Percentiles rank a stretch among this genome's conserved stretches.
phyloP scores from a whole-genome alignment of 305 asterid species.

The Salvia sclarea region DNA sequence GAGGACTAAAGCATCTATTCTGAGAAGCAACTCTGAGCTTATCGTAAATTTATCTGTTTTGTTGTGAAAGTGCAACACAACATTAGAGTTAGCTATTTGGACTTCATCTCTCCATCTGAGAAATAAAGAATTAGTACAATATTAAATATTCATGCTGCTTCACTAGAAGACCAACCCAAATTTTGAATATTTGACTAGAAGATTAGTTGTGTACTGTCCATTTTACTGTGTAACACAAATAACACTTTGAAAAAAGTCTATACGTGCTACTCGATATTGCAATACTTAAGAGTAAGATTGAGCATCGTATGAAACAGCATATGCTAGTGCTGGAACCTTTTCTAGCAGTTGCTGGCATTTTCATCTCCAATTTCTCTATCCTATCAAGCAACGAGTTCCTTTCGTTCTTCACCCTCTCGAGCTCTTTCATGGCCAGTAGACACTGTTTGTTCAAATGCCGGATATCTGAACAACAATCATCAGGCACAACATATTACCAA shows the following conservation, averaged over 20 bases:
- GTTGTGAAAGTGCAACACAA: conserved; percentile 25
- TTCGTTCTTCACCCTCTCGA: conserved; percentile 59
- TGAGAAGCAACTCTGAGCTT: conserved; percentile 68
- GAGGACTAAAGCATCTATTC: conserved; percentile 81
- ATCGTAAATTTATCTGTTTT: conserved; percentile 53
- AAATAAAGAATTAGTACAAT: conserved; percentile 11
- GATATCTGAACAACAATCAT: conserved; percentile 59
- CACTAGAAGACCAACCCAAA: neutral
- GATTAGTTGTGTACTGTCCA: neutral
- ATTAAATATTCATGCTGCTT: neutral
- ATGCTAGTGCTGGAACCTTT: conserved; percentile 46
- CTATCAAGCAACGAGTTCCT: conserved; percentile 49
- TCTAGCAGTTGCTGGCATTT: conserved; percentile 36
- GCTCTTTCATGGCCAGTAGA: conserved; percentile 69
- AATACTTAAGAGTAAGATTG: conserved; percentile 9
- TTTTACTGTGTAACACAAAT: neutral
- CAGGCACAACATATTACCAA: conserved; percentile 23
- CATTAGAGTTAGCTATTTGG: conserved; percentile 17
- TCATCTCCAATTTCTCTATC: conserved; percentile 54
- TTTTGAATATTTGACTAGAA: neutral
- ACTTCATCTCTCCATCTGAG: neutral
- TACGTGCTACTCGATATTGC: conserved; percentile 8
- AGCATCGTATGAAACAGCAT: conserved; percentile 25
- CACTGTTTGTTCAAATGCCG: conserved; percentile 66
- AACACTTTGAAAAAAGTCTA: neutral